phyloP scores from a whole-genome alignment of 163 green algal genomes.

The Chlorella variabilis region DNA sequence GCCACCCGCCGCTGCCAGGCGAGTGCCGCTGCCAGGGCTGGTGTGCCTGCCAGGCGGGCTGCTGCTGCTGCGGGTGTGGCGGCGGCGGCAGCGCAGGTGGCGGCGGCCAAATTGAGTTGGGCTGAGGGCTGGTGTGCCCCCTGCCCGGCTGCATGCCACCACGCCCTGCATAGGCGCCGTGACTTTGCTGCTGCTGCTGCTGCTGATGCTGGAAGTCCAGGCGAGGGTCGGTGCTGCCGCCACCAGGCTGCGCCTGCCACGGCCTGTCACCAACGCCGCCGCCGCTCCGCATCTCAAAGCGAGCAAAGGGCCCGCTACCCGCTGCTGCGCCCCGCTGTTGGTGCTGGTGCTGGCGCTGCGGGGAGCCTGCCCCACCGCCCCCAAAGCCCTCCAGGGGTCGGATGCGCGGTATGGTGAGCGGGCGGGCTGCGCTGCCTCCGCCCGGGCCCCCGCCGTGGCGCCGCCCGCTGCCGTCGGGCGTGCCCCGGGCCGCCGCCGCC shows the following conservation, averaged over 20 bases:
- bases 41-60: not conserved
- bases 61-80: not conserved
- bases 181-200: too few species aligned
- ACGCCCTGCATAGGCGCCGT: too few species aligned
- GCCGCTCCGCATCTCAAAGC: too few species aligned
- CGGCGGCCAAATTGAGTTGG: too few species aligned
- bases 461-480: not conserved
- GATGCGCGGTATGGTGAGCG: constrained; percentile 1
- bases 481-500: not conserved
- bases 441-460: not conserved
- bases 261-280: too few species aligned
- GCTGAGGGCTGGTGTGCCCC: not conserved
- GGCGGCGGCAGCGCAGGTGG: not conserved
- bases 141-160: not conserved
- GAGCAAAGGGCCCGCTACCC: not conserved
- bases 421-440: not conserved
- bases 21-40: not conserved
- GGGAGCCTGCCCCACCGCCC: too few species aligned
- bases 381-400: not conserved
- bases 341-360: not conserved
- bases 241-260: too few species aligned
- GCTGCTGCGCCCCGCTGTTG: not conserved
- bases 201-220: too few species aligned
- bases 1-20: not conserved
- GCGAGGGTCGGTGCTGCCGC: too few species aligned